phyloP scores from a whole-genome alignment of 2,329 filamentous ascomycete genomes.

The Pleochaeta shiraiana region DNA sequence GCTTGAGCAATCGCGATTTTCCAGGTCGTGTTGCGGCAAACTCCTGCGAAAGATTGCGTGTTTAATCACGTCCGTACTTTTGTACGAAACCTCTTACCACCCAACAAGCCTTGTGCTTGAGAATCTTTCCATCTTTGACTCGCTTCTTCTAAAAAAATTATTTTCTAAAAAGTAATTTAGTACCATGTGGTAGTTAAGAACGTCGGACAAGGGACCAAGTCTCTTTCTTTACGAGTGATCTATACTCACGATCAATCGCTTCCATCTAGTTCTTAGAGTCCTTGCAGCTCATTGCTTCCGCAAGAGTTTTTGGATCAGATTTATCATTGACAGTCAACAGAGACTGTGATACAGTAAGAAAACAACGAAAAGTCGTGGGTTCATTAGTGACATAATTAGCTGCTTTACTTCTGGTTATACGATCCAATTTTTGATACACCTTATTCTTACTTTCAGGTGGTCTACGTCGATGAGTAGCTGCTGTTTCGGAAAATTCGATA shows the following conservation, averaged over 20 bases:
- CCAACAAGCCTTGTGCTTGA: constrained; percentile 1
- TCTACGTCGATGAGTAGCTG: neutral
- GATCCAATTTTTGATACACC: neutral
- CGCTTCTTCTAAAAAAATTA: neutral
- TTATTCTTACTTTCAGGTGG: neutral
- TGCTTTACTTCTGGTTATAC: neutral
- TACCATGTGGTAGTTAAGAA: neutral
- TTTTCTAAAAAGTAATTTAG: neutral
- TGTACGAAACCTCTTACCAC: neutral
- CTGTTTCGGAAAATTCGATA: neutral
- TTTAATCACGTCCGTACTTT: neutral
- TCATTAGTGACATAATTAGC: too few relatives aligned
- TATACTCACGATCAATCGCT: neutral
- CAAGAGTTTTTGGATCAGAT: neutral
- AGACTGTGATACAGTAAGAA: neutral
- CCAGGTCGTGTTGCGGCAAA: neutral
- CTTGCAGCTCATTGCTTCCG: neutral
- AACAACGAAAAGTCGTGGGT: neutral
- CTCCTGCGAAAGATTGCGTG: neutral
- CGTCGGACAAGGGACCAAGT: neutral
- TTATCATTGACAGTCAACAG: neutral
- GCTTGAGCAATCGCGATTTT: constrained; percentile 1
- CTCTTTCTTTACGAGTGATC: neutral
- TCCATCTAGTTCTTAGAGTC: neutral
- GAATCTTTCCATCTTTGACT: neutral